These are phyloP conservation scores for Plenodomus tracheiphilus DNA, from an alignment of 2,329 filamentous ascomycete genomes.

Conservation along the genomic window DNA sequence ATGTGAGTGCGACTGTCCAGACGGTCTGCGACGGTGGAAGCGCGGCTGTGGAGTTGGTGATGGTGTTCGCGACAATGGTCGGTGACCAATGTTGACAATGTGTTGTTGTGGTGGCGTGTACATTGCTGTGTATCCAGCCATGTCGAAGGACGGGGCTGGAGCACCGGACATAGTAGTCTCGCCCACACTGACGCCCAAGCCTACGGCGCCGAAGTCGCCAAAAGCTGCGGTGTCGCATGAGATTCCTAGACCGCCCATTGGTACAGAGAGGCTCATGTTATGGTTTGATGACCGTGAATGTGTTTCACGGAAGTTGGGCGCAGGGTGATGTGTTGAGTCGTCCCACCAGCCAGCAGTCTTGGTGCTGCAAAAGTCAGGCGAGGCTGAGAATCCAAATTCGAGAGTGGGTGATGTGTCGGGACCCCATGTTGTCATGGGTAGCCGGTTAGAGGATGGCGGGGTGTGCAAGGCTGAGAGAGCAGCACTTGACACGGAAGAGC, in stretches of 20 bases:
- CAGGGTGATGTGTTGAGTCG: constrained; percentile 13
- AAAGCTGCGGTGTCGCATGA: constrained; percentile 33
- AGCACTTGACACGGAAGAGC: constrained; percentile 21
- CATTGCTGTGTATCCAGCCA: constrained; percentile 12
- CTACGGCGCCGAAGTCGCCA: constrained; percentile 14
- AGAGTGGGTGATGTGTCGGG: constrained; percentile 30
- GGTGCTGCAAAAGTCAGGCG: constrained; percentile 31
- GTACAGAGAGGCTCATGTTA: constrained; percentile 9
- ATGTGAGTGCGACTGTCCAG: constrained; percentile 14
- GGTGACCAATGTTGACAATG: constrained; percentile 25
- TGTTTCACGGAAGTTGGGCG: constrained; percentile 22
- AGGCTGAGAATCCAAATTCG: constrained; percentile 38
- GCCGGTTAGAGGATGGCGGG: constrained; percentile 37
- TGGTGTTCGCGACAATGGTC: constrained; percentile 26
- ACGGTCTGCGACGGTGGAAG: constrained; percentile 30
- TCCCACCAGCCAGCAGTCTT: constrained; percentile 38
- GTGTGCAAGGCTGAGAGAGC: constrained; percentile 45
- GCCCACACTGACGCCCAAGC: constrained; percentile 9
- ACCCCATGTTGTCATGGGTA: constrained; percentile 38
- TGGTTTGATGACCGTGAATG: constrained; percentile 24
- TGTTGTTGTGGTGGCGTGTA: constrained; percentile 20
- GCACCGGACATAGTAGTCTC: not conserved
- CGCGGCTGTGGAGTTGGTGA: constrained; percentile 28
- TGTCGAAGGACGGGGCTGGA: constrained; percentile 22
- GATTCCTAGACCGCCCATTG: constrained; percentile 36